A percentile compares a stretch with the other conserved stretches of the same genome.
These are phyloP conservation scores for Petunia hybrid DNA, from an alignment of 305 asterid species.

Conservation along the genomic window DNA sequence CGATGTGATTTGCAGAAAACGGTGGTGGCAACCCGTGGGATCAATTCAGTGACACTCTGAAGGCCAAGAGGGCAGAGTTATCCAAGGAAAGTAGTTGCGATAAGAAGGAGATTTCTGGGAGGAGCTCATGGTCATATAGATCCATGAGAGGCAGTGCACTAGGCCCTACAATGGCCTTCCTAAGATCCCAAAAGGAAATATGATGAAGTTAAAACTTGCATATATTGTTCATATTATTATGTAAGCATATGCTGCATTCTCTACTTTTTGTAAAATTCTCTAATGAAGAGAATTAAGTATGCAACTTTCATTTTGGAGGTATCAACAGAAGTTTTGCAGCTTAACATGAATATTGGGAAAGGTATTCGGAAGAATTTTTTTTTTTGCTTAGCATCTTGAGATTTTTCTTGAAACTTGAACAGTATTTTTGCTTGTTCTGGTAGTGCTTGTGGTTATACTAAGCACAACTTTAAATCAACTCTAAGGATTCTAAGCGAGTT, in stretches of 20 bases:
- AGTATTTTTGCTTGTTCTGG: too few relatives aligned
- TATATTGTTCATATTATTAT: slow-evolving; percentile 20
- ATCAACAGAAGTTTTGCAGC: neutral
- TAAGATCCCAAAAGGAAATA: slow-evolving; percentile 61
- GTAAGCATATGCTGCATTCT: slow-evolving; percentile 10
- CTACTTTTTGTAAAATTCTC: slow-evolving; percentile 6
- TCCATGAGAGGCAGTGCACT: slow-evolving; percentile 70
- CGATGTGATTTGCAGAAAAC: slow-evolving; percentile 46
- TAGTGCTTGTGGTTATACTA: too few relatives aligned
- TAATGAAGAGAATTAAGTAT: slow-evolving; percentile 10
- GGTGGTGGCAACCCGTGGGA: slow-evolving; percentile 68
- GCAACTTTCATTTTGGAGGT: slow-evolving; percentile 13
- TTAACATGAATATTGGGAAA: neutral
- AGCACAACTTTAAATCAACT: too few relatives aligned
- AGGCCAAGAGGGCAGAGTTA: slow-evolving; percentile 66
- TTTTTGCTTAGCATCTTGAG: too few relatives aligned
- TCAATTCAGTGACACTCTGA: slow-evolving; percentile 62
- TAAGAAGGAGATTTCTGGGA: slow-evolving; percentile 48
- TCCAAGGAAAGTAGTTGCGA: slow-evolving; percentile 49
- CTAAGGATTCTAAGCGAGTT: too few relatives aligned
- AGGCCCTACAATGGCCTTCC: slow-evolving; percentile 76
- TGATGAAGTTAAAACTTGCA: slow-evolving; percentile 30
- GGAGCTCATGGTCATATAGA: slow-evolving; percentile 64
- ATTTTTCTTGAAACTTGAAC: too few relatives aligned
- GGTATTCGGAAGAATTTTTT: too few relatives aligned